Evolutionary conservation across 441 rosid species (phyloP).

Genomic region (Corymbia citriodora): DNA sequence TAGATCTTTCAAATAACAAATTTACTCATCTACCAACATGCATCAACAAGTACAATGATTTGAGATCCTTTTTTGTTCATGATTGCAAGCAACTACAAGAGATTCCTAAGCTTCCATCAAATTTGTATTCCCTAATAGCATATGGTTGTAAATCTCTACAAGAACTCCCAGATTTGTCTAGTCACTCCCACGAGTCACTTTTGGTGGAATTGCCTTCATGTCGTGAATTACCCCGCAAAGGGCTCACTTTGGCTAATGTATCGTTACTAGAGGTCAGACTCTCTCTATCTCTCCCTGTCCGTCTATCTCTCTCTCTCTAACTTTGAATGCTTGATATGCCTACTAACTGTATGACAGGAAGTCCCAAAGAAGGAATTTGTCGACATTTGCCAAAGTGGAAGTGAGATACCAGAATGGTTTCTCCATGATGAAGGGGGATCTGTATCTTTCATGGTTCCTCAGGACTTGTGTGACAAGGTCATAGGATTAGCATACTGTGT

Average conservation of each 20-base stretch:
- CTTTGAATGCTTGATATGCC: background rate
- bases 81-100: background rate
- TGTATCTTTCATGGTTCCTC: background rate
- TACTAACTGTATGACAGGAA: background rate
- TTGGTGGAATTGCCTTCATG: background rate
- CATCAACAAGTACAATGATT: background rate
- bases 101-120: background rate
- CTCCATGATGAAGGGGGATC: background rate
- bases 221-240: background rate
- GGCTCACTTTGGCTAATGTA: background rate
- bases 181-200: background rate
- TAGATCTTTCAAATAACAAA: rapidly evolving
- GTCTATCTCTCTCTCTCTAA: too few species aligned
- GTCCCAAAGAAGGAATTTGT: background rate
- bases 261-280: background rate
- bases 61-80: background rate
- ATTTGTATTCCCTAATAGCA: rapidly evolving
- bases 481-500: background rate
- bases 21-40: background rate
- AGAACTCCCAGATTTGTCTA: background rate
- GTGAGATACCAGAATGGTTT: background rate
- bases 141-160: rapidly evolving
- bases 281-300: background rate
- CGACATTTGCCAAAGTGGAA: rapidly evolving
- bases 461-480: background rate